phyloP scores from a whole-genome alignment of 2,329 filamentous ascomycete species.

The Trichoderma oligosporum region DNA sequence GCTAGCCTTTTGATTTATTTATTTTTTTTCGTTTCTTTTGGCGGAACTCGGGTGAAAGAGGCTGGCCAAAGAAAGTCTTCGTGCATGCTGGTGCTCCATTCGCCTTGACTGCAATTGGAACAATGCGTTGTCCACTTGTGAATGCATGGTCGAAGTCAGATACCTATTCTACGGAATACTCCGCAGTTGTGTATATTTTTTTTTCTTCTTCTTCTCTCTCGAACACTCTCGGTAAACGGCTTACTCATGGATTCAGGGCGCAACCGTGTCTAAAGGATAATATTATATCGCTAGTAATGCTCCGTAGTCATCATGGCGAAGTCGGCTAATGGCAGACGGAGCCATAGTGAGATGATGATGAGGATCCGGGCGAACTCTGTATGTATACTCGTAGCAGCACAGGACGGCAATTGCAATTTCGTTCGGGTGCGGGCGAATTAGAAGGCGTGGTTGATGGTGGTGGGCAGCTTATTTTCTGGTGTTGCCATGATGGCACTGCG shows the following conservation, averaged over 20 bases:
- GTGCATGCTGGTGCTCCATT: neutral
- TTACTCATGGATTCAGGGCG: neutral
- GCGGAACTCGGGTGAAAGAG: neutral
- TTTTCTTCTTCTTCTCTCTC: neutral
- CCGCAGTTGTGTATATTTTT: neutral
- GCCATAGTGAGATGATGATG: slow-evolving; percentile 5
- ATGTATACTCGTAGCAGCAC: neutral
- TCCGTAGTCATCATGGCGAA: neutral
- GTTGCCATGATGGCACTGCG: slow-evolving; percentile 10
- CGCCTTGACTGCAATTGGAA: neutral
- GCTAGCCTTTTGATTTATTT: slow-evolving; percentile 4
- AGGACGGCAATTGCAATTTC: neutral
- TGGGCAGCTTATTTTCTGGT: neutral
- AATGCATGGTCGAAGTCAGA: neutral
- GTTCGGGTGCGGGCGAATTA: neutral
- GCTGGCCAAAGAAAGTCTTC: neutral
- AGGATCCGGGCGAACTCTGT: neutral
- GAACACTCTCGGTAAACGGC: neutral
- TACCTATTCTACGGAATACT: neutral
- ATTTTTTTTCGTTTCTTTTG: neutral
- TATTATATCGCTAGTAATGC: too few species aligned
- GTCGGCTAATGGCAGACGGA: slow-evolving; percentile 8
- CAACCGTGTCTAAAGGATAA: too few species aligned
- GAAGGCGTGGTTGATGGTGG: neutral
- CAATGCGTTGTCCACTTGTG: neutral